Percentiles rank a stretch among this genome's conserved stretches.
Evolutionary conservation across 805 yeast species (phyloP).

Genomic region (Kodamaea kaohsiungensis): DNA sequence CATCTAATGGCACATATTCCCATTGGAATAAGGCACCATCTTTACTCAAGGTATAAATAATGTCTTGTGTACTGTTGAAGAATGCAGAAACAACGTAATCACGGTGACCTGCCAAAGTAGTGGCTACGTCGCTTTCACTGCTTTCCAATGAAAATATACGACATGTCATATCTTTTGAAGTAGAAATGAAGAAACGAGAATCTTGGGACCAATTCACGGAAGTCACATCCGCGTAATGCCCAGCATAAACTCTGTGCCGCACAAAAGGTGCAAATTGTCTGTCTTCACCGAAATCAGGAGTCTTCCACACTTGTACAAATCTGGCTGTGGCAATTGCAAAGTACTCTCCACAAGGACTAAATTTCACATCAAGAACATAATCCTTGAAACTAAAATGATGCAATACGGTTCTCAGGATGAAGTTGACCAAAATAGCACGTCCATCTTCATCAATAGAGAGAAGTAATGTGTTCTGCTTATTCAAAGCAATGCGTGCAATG

Average conservation of each 20-base stretch:
- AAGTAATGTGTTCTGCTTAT: slow-evolving; percentile 76
- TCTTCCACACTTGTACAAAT: slow-evolving; percentile 89
- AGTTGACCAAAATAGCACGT: slow-evolving; percentile 88
- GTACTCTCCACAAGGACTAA: slow-evolving; percentile 84
- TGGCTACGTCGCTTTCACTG: slow-evolving; percentile 69
- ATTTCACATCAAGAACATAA: slow-evolving; percentile 68
- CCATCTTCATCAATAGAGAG: slow-evolving; percentile 89
- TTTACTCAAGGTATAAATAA: slow-evolving; percentile 85
- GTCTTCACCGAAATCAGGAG: slow-evolving; percentile 79
- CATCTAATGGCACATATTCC: slow-evolving; percentile 72
- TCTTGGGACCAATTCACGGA: slow-evolving; percentile 88
- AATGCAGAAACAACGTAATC: slow-evolving; percentile 87
- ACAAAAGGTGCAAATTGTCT: slow-evolving; percentile 96
- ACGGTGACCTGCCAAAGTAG: slow-evolving; percentile 89
- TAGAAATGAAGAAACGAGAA: slow-evolving; percentile 80
- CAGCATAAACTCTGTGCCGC: slow-evolving; percentile 85
- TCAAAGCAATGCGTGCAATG: slow-evolving; percentile 75
- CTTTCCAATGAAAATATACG: slow-evolving; percentile 76
- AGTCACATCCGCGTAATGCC: slow-evolving; percentile 82
- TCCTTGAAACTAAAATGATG: slow-evolving; percentile 95
- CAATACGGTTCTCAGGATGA: slow-evolving; percentile 75
- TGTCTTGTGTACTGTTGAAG: slow-evolving; percentile 84
- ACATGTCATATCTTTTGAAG: slow-evolving; percentile 89
- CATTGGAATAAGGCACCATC: slow-evolving; percentile 94
- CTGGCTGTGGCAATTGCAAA: slow-evolving; percentile 86